phyloP scores from a whole-genome alignment of 225 moss, liverwort and hornwort species.

The Takakia lepidozioides region DNA sequence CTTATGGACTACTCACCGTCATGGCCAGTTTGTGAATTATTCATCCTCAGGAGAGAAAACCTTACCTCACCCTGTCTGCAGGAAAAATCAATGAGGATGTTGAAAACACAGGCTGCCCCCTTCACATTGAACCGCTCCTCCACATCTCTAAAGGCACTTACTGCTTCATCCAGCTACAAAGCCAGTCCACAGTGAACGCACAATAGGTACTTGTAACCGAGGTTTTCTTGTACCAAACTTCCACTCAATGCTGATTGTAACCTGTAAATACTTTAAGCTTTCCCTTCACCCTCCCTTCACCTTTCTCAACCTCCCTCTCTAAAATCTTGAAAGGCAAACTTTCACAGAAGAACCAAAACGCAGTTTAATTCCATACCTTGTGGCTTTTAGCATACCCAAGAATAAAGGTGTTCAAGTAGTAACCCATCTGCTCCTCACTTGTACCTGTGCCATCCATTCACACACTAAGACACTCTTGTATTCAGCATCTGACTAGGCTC shows the following conservation, averaged over 20 bases:
- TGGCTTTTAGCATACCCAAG: constrained; percentile 32
- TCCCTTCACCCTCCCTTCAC: too few species aligned
- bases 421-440: constrained; percentile 24
- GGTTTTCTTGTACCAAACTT: too few species aligned
- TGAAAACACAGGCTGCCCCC: constrained; percentile 24
- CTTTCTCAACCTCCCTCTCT: background rate
- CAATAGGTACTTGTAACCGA: too few species aligned
- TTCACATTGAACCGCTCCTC: constrained; percentile 27
- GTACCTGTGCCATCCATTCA: constrained; percentile 16
- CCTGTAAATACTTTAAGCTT: too few species aligned
- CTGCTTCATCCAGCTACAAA: constrained; percentile 39
- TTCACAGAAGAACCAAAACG: too few species aligned
- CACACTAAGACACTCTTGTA: background rate
- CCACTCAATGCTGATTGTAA: too few species aligned
- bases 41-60: too few species aligned
- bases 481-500: too few species aligned
- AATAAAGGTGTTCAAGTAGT: constrained; percentile 35
- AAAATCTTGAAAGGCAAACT: background rate
- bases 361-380: too few species aligned
- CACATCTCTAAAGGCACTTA: constrained; percentile 44
- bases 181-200: background rate
- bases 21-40: too few species aligned
- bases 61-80: constrained; percentile 58
- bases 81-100: constrained; percentile 47
- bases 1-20: too few species aligned